phyloP scores from a whole-genome alignment of 352 stramenopile species.

The Phytophthora citrophthora region DNA sequence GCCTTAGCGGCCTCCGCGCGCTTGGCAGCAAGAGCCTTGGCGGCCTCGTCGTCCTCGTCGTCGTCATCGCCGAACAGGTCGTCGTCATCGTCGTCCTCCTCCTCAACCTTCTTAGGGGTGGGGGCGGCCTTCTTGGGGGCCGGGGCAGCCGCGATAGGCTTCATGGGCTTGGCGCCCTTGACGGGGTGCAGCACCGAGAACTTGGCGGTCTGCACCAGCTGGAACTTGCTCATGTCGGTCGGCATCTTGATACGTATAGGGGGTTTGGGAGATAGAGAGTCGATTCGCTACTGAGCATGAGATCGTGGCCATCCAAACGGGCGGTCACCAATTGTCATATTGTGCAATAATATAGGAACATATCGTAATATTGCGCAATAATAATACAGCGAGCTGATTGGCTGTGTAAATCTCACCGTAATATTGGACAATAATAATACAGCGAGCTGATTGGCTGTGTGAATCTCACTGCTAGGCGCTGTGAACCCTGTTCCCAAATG shows the following conservation, averaged over 20 bases:
- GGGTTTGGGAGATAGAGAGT: conserved; percentile 9
- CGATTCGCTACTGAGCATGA: conserved; percentile 27
- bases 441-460: too few relatives aligned
- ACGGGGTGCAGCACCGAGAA: conserved; percentile 65
- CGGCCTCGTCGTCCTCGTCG: conserved; percentile 63
- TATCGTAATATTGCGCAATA: too few relatives aligned
- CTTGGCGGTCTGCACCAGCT: conserved; percentile 71
- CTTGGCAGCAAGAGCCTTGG: conserved; percentile 58
- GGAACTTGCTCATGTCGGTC: conserved; percentile 62
- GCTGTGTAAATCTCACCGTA: too few relatives aligned
- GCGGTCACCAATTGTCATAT: too few relatives aligned
- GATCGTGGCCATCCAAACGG: conserved; percentile 15
- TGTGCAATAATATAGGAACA: too few relatives aligned
- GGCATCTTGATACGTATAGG: conserved; percentile 29
- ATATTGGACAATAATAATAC: too few relatives aligned
- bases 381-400: too few relatives aligned
- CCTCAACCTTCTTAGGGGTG: conserved; percentile 42
- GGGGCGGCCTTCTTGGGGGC: too few relatives aligned
- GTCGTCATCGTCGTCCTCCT: conserved; percentile 53
- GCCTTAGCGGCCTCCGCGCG: conserved; percentile 59
- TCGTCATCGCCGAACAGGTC: conserved; percentile 68
- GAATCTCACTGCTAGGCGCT: too few relatives aligned
- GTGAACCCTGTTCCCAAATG: too few relatives aligned
- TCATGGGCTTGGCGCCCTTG: conserved; percentile 71
- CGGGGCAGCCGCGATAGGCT: conserved; percentile 44